Evolutionary conservation across 2,329 filamentous ascomycete genomes (phyloP).

Genomic region (Cercospora sp.): DNA sequence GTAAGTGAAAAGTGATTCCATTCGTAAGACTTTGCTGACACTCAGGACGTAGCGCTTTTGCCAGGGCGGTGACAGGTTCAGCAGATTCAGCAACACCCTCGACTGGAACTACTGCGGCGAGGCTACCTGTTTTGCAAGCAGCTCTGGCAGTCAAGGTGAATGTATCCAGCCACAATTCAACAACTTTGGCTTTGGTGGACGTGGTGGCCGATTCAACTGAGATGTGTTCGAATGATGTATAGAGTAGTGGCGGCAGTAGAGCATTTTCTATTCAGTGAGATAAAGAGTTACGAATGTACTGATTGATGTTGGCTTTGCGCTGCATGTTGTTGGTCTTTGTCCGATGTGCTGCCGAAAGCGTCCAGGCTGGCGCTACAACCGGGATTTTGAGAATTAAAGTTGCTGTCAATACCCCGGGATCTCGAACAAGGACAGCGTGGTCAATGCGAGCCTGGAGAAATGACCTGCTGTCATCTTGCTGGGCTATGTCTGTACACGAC

Average conservation of each 20-base stretch:
- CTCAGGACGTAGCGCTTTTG: no score
- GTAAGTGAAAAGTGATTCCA: slow-evolving; percentile 4
- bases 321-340: not conserved
- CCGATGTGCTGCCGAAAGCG: not conserved
- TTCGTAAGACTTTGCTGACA: no score
- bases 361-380: not conserved
- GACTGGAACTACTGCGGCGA: slow-evolving; percentile 3
- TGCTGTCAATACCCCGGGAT: slow-evolving; percentile 1
- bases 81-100: no score
- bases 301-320: not conserved
- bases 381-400: slow-evolving; percentile 9
- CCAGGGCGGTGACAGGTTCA: no score
- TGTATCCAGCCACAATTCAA: slow-evolving; percentile 4
- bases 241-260: not conserved
- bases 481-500: not conserved
- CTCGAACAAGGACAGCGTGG: slow-evolving; percentile 11
- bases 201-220: not conserved
- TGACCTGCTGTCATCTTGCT: not conserved
- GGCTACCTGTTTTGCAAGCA: slow-evolving; percentile 14
- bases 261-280: not conserved
- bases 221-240: not conserved
- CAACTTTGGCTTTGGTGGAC: not conserved
- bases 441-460: not conserved
- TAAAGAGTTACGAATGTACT: not conserved
- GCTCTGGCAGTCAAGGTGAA: slow-evolving; percentile 13